These are phyloP conservation scores for Nyssa sinensis DNA, from an alignment of 148 eudicot species.

Conservation along the genomic window DNA sequence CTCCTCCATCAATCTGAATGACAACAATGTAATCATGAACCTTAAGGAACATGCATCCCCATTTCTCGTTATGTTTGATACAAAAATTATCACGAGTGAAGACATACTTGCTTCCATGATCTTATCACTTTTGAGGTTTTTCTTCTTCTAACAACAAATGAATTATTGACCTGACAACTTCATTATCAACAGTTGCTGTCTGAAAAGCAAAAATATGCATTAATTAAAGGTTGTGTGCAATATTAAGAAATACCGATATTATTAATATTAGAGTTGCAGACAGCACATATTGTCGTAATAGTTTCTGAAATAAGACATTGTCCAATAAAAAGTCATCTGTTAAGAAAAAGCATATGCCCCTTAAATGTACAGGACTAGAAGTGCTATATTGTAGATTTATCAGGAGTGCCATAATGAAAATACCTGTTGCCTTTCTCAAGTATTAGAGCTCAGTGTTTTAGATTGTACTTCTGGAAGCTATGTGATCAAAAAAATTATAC, in stretches of 20 bases:
- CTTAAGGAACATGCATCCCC: too few relatives aligned
- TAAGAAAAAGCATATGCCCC: background rate
- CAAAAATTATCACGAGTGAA: too few relatives aligned
- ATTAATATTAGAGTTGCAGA: background rate
- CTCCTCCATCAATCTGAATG: background rate
- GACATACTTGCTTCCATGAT: too few relatives aligned
- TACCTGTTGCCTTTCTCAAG: background rate
- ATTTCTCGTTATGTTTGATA: too few relatives aligned
- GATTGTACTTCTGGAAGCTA: background rate
- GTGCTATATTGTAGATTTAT: background rate
- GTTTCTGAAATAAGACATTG: background rate
- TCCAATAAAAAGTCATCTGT: background rate
- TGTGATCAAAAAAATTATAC: background rate
- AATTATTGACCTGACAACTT: constrained; percentile 76
- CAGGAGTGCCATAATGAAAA: background rate
- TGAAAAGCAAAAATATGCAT: constrained; percentile 13
- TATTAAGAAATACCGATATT: background rate
- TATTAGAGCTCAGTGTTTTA: background rate
- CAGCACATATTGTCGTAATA: background rate
- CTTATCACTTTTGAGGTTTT: constrained; percentile 34
- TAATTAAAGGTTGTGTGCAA: background rate
- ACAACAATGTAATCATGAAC: background rate
- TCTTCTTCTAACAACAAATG: constrained; percentile 84
- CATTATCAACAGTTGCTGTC: constrained; percentile 45
- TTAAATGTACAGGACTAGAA: background rate